A percentile compares a stretch with the other conserved stretches of the same genome.
Evolutionary conservation across 805 yeast genomes (phyloP).

Genomic region (Saturnispora kantuleensis): DNA sequence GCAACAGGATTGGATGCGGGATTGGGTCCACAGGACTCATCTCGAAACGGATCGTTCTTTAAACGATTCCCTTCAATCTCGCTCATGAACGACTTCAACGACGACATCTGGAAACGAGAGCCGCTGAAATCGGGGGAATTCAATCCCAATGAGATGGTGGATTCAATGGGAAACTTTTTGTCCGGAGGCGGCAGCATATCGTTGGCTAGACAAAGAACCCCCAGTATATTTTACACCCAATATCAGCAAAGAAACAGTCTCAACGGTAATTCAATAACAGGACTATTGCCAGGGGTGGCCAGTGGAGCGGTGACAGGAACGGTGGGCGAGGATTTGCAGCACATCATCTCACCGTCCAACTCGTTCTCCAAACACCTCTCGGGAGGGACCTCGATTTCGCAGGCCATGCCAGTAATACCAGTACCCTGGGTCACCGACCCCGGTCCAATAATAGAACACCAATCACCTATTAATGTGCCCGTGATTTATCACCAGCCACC

Average conservation of each 20-base stretch:
- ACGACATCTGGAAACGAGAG: conserved; percentile 7
- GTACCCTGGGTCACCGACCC: no score
- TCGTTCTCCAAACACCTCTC: no score
- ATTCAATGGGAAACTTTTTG: not conserved
- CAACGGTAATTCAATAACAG: not conserved
- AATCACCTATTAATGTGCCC: not conserved
- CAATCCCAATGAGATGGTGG: not conserved
- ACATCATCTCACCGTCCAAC: no score
- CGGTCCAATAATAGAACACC: no score
- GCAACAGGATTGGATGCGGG: no score
- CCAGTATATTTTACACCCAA: conserved; percentile 6
- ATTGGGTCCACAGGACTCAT: conserved; percentile 10
- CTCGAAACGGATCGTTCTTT: conserved; percentile 23
- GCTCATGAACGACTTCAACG: conserved; percentile 20
- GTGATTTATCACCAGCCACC: not conserved
- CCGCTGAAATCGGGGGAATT: not conserved
- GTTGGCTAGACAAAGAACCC: conserved; percentile 6
- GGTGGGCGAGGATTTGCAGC: no score
- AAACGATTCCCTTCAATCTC: conserved; percentile 24
- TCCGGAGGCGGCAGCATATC: not conserved
- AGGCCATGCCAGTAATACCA: no score
- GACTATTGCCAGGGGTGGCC: not conserved
- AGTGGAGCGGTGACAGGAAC: no score
- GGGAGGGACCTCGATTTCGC: no score
- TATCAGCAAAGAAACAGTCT: not conserved